Base-by-base conservation (phyloP, 345 rosid genomes). In the Trapa incisa region DNA sequence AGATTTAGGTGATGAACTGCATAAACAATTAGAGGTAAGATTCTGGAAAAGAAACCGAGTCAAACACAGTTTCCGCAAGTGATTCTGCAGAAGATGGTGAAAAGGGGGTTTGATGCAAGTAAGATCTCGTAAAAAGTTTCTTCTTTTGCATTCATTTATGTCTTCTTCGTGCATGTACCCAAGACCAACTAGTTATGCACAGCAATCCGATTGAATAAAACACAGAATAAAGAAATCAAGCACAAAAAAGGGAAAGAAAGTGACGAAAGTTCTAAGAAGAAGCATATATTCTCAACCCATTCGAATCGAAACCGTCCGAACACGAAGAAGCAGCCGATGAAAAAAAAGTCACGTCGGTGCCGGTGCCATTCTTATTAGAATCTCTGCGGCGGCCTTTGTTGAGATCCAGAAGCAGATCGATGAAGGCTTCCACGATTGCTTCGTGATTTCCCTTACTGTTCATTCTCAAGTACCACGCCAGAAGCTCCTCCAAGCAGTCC, bases 401-500 rank as follows among this genome's bases (percentile, higher is more conserved):
- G 66, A 82, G 71, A 47, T 77, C 77, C 2, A 80, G 70, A 36
- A 91, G 82, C 64, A 91, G 70, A 75, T 94, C 97, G 22, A 86
- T 78, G 66, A 94, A 94, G 6, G 97, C 99, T 13, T 83, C 83
- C 13, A 87, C 80, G 10, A 94, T 91, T 62, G 77, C 75, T 47
- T 78, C 87, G 71, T 94, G 99, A 71, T 85, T 86, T 22, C 75
- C 80, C 79, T 82, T 86, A 50, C 84, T 88, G 42, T 94, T 94
- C 5, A 80, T 85, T 74, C 75, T 84, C 75, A 94, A 80, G 76
- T 88, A 94, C 95, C 92, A 87, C 1, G 83, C 82, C 64, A 94
- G 68, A 77, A 94, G 65, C 74, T 91, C 87, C 73, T 91, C 95
- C 48, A 94, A 76, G 36, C 84, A 68, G 5, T 75, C 87, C 97